Conservation (phyloP, 495 filamentous ascomycete genomes). For the Penicillium crystallinum region DNA sequence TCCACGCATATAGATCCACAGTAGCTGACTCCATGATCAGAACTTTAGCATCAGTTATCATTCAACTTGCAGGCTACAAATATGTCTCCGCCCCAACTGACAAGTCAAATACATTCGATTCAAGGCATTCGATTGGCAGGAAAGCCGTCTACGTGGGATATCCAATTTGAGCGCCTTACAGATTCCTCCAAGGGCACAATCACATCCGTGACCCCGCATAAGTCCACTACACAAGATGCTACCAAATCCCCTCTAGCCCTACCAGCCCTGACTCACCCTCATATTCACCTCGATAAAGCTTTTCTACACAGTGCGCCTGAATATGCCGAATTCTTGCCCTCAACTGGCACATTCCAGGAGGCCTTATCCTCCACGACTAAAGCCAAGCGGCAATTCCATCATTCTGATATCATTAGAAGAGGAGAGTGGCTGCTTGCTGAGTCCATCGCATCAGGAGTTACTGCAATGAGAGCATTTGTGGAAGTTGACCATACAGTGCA, state of each 20-base stretch:
- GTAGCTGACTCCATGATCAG: too few species aligned
- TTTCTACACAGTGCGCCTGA: constrained; percentile 56
- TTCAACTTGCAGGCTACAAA: neutral
- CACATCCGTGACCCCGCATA: constrained; percentile 30
- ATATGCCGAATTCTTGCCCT: constrained; percentile 55
- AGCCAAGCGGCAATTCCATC: constrained; percentile 59
- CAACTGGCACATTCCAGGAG: constrained; percentile 58
- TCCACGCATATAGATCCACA: too few species aligned
- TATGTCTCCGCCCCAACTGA: constrained; percentile 26
- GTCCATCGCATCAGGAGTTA: constrained; percentile 62
- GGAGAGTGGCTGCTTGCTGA: constrained; percentile 64
- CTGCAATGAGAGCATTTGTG: constrained; percentile 67
- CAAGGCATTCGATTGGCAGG: constrained; percentile 36
- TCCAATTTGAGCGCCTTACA: constrained; percentile 27
- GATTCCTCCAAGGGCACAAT: constrained; percentile 30
- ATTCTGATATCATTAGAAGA: constrained; percentile 54
- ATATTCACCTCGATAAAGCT: constrained; percentile 73
- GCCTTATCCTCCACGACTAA: constrained; percentile 56
- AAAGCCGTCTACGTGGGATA: constrained; percentile 35
- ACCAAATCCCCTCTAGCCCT: constrained; percentile 21
- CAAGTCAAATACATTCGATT: constrained; percentile 23
- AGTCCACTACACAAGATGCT: constrained; percentile 2
- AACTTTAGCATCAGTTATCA: neutral
- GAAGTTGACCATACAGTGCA: constrained; percentile 64
- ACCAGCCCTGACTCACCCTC: constrained; percentile 66